Conservation (phyloP, 148 eudicot genomes). For the Hydrangea macrophylla region DNA sequence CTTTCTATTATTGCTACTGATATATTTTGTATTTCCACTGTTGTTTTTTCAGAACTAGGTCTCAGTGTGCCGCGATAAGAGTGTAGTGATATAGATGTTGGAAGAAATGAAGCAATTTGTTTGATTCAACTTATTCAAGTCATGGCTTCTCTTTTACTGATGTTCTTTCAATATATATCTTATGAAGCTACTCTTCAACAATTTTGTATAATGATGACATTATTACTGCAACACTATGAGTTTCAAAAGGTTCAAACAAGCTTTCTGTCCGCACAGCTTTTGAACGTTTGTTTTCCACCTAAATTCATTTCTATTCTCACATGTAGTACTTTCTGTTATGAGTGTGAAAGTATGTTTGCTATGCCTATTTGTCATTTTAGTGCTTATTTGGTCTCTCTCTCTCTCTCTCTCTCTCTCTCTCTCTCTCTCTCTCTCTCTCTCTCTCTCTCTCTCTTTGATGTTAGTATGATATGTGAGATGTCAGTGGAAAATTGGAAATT, state of each 20-base stretch:
- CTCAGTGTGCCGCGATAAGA: conserved; percentile 49
- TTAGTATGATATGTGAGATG: too few relatives aligned
- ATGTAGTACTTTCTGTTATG: background rate
- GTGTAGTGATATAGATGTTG: conserved; percentile 5
- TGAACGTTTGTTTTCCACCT: background rate
- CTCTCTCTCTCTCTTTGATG: too few relatives aligned
- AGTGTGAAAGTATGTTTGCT: background rate
- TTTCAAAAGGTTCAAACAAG: background rate
- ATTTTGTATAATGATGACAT: background rate
- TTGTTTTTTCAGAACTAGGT: conserved; percentile 36
- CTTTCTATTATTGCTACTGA: background rate
- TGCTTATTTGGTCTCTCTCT: too few relatives aligned
- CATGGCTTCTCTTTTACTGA: conserved; percentile 4
- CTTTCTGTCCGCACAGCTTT: background rate
- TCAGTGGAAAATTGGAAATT: too few relatives aligned
- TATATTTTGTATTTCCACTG: background rate
- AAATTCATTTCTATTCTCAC: background rate
- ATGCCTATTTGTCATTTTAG: too few relatives aligned
- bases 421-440: too few relatives aligned
- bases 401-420: too few relatives aligned
- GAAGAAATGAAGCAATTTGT: conserved; percentile 1
- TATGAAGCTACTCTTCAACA: background rate
- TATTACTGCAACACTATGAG: background rate
- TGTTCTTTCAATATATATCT: background rate
- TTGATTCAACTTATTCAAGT: conserved; percentile 11